These are phyloP conservation scores for Vigna nakashimae DNA, from an alignment of 306 rosid species.

Conservation along the genomic window DNA sequence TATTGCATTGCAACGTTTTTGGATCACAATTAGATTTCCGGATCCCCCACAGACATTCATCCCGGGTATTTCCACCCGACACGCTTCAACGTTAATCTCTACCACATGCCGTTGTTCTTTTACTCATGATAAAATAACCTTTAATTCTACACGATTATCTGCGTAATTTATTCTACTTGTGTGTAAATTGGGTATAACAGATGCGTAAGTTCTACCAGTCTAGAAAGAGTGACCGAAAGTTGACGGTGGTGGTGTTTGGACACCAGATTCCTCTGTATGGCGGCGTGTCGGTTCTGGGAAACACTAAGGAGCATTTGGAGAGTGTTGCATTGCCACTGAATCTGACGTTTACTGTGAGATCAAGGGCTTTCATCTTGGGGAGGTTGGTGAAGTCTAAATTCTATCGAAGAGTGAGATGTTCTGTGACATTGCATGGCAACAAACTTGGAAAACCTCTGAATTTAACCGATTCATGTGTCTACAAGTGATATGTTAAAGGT, in stretches of 20 bases:
- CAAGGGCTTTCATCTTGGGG: slow-evolving; percentile 86
- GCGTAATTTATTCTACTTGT: too few relatives aligned
- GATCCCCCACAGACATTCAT: neutral
- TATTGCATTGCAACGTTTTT: too few relatives aligned
- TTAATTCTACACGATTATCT: too few relatives aligned
- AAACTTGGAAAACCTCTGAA: slow-evolving; percentile 70
- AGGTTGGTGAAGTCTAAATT: slow-evolving; percentile 80
- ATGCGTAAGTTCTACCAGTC: slow-evolving; percentile 65
- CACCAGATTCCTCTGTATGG: slow-evolving; percentile 86
- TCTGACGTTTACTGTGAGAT: slow-evolving; percentile 77
- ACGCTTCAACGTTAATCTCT: too few relatives aligned
- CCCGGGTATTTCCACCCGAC: neutral
- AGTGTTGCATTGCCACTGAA: slow-evolving; percentile 67
- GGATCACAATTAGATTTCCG: too few relatives aligned
- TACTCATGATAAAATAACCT: too few relatives aligned
- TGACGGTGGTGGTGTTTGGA: slow-evolving; percentile 61
- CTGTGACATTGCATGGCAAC: slow-evolving; percentile 67
- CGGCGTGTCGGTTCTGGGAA: slow-evolving; percentile 58
- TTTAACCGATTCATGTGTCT: slow-evolving; percentile 65
- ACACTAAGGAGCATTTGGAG: slow-evolving; percentile 40
- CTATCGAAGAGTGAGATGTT: slow-evolving; percentile 65
- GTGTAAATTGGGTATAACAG: slow-evolving; percentile 40
- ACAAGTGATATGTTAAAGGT: slow-evolving; percentile 45
- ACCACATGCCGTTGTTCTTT: too few relatives aligned
- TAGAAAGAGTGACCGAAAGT: slow-evolving; percentile 61